phyloP scores from a whole-genome alignment of 2,329 filamentous ascomycete species.

The Claviceps fusiformis region DNA sequence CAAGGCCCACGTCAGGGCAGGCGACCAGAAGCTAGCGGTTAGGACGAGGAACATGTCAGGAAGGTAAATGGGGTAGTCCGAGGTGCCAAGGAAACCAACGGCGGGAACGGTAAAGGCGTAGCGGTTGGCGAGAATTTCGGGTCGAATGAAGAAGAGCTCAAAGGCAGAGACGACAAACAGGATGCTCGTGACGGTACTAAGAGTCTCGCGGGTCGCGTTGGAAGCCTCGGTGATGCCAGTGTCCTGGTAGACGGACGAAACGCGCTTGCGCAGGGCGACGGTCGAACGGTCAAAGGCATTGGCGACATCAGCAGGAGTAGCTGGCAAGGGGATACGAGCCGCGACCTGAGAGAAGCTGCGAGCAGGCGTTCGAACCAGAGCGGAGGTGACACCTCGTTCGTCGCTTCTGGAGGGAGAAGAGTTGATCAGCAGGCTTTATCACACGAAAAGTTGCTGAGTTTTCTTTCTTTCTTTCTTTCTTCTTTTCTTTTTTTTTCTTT shows the following conservation, averaged over 20 bases:
- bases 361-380: conserved; percentile 34
- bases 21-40: conserved; percentile 70
- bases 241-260: conserved; percentile 48
- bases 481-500: too few species aligned
- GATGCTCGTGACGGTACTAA: conserved; percentile 61
- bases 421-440: neutral
- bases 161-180: conserved; percentile 54
- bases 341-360: conserved; percentile 40
- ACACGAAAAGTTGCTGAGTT: neutral
- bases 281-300: conserved; percentile 62
- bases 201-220: conserved; percentile 50
- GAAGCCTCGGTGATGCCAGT: conserved; percentile 55
- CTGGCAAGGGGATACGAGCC: conserved; percentile 56
- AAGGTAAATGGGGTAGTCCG: conserved; percentile 49
- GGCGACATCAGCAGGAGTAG: conserved; percentile 67
- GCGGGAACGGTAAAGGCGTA: conserved; percentile 63
- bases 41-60: conserved; percentile 73
- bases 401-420: conserved; percentile 13
- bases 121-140: conserved; percentile 55
- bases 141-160: conserved; percentile 57
- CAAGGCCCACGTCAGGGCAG: conserved; percentile 60
- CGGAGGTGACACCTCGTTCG: conserved; percentile 25
- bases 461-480: too few species aligned
- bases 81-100: conserved; percentile 38
- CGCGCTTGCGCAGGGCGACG: conserved; percentile 50